Evolutionary conservation across 257 asterid species (phyloP).

Genomic region (Solanum lycopersicoides): DNA sequence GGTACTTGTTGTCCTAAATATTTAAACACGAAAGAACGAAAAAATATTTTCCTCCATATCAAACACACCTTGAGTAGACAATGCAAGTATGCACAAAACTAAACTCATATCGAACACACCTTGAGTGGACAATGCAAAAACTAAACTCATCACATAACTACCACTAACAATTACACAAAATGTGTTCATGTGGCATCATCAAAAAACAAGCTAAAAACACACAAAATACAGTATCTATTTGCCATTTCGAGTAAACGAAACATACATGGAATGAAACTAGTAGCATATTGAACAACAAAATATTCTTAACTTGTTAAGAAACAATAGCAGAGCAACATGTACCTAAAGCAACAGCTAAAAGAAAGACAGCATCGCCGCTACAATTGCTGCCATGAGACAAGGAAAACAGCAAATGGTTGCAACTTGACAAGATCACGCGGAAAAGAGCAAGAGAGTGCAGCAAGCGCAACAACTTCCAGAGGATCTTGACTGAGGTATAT

Average conservation of each 20-base stretch:
- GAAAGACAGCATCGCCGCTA: neutral
- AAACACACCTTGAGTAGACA: neutral
- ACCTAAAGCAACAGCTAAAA: neutral
- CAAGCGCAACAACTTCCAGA: neutral
- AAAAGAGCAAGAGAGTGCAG: neutral
- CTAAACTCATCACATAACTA: neutral
- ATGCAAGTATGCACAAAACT: neutral
- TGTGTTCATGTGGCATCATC: neutral
- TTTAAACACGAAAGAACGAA: neutral
- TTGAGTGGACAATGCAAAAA: neutral
- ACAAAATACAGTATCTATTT: too few relatives aligned
- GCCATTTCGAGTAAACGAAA: neutral
- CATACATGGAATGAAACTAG: neutral
- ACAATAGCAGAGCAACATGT: neutral
- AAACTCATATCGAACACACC: neutral
- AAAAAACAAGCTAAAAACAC: neutral
- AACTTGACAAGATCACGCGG: neutral
- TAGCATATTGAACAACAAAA: neutral
- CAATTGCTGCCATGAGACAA: neutral
- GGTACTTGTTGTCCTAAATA: neutral
- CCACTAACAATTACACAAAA: neutral
- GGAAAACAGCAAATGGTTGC: neutral
- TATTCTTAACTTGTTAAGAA: neutral
- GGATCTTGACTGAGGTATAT: slow-evolving; percentile 10
- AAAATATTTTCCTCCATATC: neutral